phyloP scores from a whole-genome alignment of 768 basidiomycete genomes.

The Cyathus striatus region DNA sequence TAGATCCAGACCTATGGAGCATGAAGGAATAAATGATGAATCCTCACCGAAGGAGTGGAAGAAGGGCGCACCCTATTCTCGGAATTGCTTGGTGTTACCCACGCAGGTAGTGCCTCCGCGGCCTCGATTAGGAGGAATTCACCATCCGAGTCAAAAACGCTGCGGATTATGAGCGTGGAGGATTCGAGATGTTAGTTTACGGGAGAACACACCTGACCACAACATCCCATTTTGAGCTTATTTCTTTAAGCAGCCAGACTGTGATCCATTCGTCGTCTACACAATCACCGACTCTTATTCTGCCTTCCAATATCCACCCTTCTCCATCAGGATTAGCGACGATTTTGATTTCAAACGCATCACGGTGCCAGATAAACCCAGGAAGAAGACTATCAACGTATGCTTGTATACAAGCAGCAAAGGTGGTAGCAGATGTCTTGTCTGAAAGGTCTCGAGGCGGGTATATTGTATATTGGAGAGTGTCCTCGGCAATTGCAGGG shows the following conservation, averaged over 20 bases:
- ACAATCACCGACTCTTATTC: constrained; percentile 90
- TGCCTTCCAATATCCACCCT: constrained; percentile 69
- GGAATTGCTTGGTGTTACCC: constrained; percentile 90
- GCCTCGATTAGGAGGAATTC: constrained; percentile 97
- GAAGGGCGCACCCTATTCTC: constrained; percentile 79
- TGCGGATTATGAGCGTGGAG: constrained; percentile 14
- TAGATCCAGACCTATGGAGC: constrained; percentile 84
- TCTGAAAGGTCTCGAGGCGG: constrained; percentile 51
- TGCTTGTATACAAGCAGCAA: constrained; percentile 63
- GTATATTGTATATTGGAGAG: constrained; percentile 72
- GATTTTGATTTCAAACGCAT: constrained; percentile 75
- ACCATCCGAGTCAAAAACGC: constrained; percentile 86
- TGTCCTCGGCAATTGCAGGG: constrained; percentile 82
- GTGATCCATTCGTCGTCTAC: constrained; percentile 98
- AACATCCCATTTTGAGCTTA: constrained; percentile 76
- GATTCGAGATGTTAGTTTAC: background rate
- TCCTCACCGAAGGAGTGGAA: constrained; percentile 24
- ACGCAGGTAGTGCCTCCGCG: constrained; percentile 80
- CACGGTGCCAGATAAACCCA: constrained; percentile 78
- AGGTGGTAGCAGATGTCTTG: constrained; percentile 53
- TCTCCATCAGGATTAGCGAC: constrained; percentile 34
- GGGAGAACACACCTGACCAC: constrained; percentile 58
- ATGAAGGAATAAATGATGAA: constrained; percentile 19
- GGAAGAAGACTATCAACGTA: constrained; percentile 51
- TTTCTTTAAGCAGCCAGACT: constrained; percentile 82